phyloP scores from a whole-genome alignment of 2,329 filamentous ascomycete species.

The Fusarium sp. region DNA sequence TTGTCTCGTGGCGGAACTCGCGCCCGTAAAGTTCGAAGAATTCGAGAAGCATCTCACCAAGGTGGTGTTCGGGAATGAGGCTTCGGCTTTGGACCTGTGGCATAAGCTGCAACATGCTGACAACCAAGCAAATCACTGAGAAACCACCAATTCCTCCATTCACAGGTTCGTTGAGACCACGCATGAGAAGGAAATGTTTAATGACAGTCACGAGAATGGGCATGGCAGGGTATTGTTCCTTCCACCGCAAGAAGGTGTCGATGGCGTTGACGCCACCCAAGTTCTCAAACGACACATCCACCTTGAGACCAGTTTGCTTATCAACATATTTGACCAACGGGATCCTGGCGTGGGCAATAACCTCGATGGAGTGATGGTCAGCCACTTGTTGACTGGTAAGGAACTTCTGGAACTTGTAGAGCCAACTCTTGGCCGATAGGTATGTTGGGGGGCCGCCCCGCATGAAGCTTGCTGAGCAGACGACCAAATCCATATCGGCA shows the following conservation, averaged over 20 bases:
- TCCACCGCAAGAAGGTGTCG: slow-evolving; percentile 85
- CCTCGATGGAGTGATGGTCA: slow-evolving; percentile 69
- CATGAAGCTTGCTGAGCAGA: slow-evolving; percentile 73
- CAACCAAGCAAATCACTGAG: slow-evolving; percentile 91
- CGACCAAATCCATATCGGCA: slow-evolving; percentile 94
- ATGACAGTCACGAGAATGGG: slow-evolving; percentile 86
- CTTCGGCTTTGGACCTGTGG: slow-evolving; percentile 75
- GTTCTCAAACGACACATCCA: slow-evolving; percentile 97
- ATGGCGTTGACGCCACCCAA: slow-evolving; percentile 83
- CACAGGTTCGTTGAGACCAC: slow-evolving; percentile 90
- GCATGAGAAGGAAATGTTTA: slow-evolving; percentile 93
- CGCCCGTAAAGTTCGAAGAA: slow-evolving; percentile 94
- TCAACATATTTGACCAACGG: slow-evolving; percentile 95
- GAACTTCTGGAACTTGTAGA: slow-evolving; percentile 74
- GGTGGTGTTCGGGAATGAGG: slow-evolving; percentile 72
- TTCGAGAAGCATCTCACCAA: slow-evolving; percentile 85
- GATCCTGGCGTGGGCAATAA: slow-evolving; percentile 83
- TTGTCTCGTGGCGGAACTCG: slow-evolving; percentile 76
- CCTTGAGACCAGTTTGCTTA: slow-evolving; percentile 79
- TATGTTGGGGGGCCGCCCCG: slow-evolving; percentile 63
- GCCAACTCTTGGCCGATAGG: slow-evolving; percentile 64
- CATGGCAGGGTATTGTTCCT: slow-evolving; percentile 83
- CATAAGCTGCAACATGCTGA: slow-evolving; percentile 86
- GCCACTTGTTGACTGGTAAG: slow-evolving; percentile 71
- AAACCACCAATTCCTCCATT: slow-evolving; percentile 94